These are phyloP conservation scores for Intubia oerlemansii DNA, from an alignment of 2,329 filamentous ascomycete genomes.

Conservation along the genomic window DNA sequence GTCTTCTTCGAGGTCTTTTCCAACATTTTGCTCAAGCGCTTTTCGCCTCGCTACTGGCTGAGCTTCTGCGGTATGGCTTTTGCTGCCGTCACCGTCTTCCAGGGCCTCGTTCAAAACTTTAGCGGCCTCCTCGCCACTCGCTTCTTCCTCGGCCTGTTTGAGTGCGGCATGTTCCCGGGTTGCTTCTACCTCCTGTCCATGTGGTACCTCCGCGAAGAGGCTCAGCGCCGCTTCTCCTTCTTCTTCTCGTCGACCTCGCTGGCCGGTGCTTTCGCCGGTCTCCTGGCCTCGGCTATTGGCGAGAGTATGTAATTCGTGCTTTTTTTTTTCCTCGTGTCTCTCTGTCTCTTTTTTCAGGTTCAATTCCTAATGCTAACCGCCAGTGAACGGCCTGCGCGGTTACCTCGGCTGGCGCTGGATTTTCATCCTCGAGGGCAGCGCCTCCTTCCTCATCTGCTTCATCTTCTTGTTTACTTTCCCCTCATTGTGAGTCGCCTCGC, in stretches of 20 bases:
- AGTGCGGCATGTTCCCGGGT: slow-evolving; percentile 54
- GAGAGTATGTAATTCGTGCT: slow-evolving; percentile 40
- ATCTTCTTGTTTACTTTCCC: slow-evolving; percentile 49
- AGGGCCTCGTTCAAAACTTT: slow-evolving; percentile 14
- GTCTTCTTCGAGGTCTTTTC: slow-evolving; percentile 51
- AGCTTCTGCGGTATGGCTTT: slow-evolving; percentile 65
- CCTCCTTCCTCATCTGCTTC: slow-evolving; percentile 40
- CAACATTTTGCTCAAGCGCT: slow-evolving; percentile 47
- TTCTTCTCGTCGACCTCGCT: slow-evolving; percentile 75
- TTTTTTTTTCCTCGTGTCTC: no score
- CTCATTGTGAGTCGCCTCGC: slow-evolving; percentile 37
- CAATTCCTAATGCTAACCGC: no score
- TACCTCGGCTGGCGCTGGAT: slow-evolving; percentile 67
- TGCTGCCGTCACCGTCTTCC: slow-evolving; percentile 10
- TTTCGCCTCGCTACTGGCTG: slow-evolving; percentile 50
- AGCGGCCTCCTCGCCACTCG: slow-evolving; percentile 15
- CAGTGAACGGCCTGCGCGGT: slow-evolving; percentile 44
- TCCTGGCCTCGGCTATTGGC: slow-evolving; percentile 72
- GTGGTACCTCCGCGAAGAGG: slow-evolving; percentile 78
- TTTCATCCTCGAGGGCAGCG: slow-evolving; percentile 54
- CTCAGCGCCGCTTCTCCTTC: slow-evolving; percentile 80
- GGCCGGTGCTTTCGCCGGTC: slow-evolving; percentile 66
- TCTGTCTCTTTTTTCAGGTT: background rate
- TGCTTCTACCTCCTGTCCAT: slow-evolving; percentile 60
- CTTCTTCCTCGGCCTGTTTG: slow-evolving; percentile 18